Percentiles rank a stretch among this genome's conserved stretches.
Conservation (phyloP, 495 filamentous ascomycete genomes). For the Acidomyces sp. region DNA sequence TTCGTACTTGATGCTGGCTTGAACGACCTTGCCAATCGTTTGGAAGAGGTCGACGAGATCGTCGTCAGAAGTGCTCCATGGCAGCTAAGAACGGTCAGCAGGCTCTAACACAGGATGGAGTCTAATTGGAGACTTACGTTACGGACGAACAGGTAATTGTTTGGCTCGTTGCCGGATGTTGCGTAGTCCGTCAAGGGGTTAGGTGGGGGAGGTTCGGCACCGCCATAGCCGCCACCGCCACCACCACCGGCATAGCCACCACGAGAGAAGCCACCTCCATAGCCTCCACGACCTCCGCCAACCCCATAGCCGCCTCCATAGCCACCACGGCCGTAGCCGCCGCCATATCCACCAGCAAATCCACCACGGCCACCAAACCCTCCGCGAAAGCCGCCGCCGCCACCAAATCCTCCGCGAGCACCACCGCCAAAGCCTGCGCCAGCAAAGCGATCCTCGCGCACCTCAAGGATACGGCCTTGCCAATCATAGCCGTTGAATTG, state of each 20-base stretch:
- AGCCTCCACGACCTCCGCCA: slow-evolving; percentile 36
- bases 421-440: slow-evolving; percentile 34
- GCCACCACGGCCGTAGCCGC: slow-evolving; percentile 32
- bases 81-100: slow-evolving; percentile 47
- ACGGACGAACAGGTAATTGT: slow-evolving; percentile 81
- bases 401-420: slow-evolving; percentile 39
- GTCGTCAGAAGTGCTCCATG: slow-evolving; percentile 97
- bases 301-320: slow-evolving; percentile 35
- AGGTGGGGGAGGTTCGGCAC: slow-evolving; percentile 43
- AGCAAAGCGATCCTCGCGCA: slow-evolving; percentile 93
- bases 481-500: slow-evolving; percentile 99
- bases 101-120: neutral
- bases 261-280: slow-evolving; percentile 28
- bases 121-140: slow-evolving; percentile 59
- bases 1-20: slow-evolving; percentile 97
- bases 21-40: slow-evolving; percentile 94
- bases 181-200: slow-evolving; percentile 95
- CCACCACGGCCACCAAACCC: slow-evolving; percentile 32
- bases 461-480: slow-evolving; percentile 87
- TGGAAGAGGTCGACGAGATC: slow-evolving; percentile 92
- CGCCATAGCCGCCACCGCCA: slow-evolving; percentile 35
- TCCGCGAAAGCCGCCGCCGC: slow-evolving; percentile 44
- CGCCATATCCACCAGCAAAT: slow-evolving; percentile 32
- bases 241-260: slow-evolving; percentile 35
- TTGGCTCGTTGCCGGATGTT: slow-evolving; percentile 72